phyloP scores from a whole-genome alignment of 1,284 basidiomycete species.

The Crucibulum parvulum region DNA sequence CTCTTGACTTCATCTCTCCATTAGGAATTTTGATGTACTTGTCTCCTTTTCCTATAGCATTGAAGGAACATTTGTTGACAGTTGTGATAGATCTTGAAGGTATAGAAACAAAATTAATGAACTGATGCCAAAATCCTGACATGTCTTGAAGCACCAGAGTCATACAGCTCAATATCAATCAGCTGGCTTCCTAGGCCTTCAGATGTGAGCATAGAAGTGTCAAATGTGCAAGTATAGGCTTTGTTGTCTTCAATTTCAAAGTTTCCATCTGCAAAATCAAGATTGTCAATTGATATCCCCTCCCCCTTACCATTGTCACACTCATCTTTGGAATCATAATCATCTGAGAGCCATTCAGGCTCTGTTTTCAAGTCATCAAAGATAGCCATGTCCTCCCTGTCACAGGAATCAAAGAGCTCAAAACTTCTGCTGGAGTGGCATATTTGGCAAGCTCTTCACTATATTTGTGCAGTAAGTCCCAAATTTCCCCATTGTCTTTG shows the following conservation, averaged over 20 bases:
- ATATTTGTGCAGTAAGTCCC: no score
- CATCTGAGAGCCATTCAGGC: not conserved
- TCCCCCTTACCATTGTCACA: not conserved
- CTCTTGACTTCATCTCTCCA: not conserved
- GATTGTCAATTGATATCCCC: not conserved
- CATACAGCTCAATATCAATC: not conserved
- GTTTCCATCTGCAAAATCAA: not conserved
- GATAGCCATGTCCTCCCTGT: no score
- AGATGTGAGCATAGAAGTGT: not conserved
- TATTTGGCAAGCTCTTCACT: no score
- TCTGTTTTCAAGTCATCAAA: no score
- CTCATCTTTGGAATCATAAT: not conserved
- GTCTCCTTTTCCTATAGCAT: conserved; percentile 21
- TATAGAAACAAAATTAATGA: conserved; percentile 18
- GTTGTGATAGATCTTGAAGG: conserved; percentile 19
- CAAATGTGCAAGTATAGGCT: not conserved
- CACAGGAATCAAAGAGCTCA: no score
- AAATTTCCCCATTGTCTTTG: not conserved
- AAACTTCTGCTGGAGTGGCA: no score
- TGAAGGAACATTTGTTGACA: conserved; percentile 20
- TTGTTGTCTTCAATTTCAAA: not conserved
- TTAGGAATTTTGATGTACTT: conserved; percentile 17
- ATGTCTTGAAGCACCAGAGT: not conserved
- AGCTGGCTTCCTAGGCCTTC: not conserved
- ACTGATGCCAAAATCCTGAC: not conserved